A percentile compares a stretch with the other conserved stretches of the same genome.
Evolutionary conservation across 352 stramenopile genomes (phyloP).

Genomic region (Pilasporangium apinafurcum): DNA sequence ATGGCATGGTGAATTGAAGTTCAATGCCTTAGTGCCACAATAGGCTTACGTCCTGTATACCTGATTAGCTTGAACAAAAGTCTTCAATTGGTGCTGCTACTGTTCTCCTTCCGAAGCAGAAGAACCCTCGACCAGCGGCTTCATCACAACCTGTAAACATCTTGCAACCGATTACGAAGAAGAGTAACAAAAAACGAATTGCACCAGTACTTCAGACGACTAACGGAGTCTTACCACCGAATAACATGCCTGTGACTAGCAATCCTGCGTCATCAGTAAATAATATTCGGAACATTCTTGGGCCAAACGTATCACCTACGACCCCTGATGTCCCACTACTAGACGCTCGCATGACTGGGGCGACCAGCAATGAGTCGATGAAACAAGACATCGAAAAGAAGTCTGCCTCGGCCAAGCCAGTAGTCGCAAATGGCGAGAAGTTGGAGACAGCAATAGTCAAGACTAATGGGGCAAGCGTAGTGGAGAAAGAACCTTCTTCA

Average conservation of each 20-base stretch:
- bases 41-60: not conserved
- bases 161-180: slow-evolving; percentile 23
- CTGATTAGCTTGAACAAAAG: slow-evolving; percentile 60
- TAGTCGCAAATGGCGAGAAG: too few species aligned
- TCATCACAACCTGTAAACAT: slow-evolving; percentile 23
- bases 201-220: slow-evolving; percentile 30
- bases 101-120: slow-evolving; percentile 58
- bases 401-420: not conserved
- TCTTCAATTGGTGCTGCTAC: slow-evolving; percentile 9
- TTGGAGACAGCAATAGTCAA: not conserved
- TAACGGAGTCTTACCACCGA: slow-evolving; percentile 11
- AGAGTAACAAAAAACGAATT: slow-evolving; percentile 68
- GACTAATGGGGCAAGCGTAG: not conserved
- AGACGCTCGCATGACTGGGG: slow-evolving; percentile 47
- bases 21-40: not conserved
- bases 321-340: slow-evolving; percentile 45
- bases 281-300: slow-evolving; percentile 76
- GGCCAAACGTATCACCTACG: slow-evolving; percentile 44
- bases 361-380: slow-evolving; percentile 12
- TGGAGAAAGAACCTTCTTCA: slow-evolving; percentile 9
- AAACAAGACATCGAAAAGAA: not conserved
- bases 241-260: slow-evolving; percentile 7
- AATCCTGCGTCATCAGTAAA: slow-evolving; percentile 66
- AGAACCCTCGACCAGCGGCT: slow-evolving; percentile 18
- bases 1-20: not conserved